A percentile compares a stretch with the other conserved stretches of the same genome.
phyloP scores from a whole-genome alignment of 108 stramenopile genomes.

The Tribonema minus region DNA sequence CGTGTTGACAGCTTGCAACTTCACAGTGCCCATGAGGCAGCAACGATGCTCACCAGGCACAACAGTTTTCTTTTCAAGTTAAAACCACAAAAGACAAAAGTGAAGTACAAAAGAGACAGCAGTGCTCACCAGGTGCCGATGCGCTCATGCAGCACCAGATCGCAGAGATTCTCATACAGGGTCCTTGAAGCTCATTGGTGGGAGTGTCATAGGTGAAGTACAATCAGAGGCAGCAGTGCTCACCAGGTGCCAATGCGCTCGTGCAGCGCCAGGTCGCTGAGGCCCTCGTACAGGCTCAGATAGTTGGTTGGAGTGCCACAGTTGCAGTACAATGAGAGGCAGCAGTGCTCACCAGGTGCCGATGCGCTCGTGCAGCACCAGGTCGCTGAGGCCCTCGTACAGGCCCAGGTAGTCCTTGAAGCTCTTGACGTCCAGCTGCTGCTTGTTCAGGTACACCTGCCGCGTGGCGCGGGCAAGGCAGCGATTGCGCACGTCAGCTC shows the following conservation, averaged over 20 bases:
- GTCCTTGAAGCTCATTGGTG: conserved; percentile 76
- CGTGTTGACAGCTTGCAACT: too few relatives aligned
- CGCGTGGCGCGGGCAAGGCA: neutral
- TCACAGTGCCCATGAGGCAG: too few relatives aligned
- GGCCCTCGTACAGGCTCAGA: conserved; percentile 75
- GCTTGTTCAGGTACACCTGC: conserved; percentile 82
- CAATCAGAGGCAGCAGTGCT: neutral
- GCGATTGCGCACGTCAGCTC: neutral
- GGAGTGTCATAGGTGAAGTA: too few relatives aligned
- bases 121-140: conserved; percentile 65
- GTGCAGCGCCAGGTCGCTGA: conserved; percentile 71
- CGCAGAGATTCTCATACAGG: conserved; percentile 78
- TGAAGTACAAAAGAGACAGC: too few relatives aligned
- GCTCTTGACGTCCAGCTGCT: conserved; percentile 55
- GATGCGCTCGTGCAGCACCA: conserved; percentile 73
- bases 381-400: conserved; percentile 75
- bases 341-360: conserved; percentile 63
- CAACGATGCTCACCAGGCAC: too few relatives aligned
- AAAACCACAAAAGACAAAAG: too few relatives aligned
- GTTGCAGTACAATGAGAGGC: too few relatives aligned
- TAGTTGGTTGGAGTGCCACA: conserved; percentile 12
- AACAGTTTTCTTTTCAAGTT: too few relatives aligned
- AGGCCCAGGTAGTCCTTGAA: conserved; percentile 88
- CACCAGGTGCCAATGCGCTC: conserved; percentile 72
- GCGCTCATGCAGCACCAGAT: conserved; percentile 73